A percentile compares a stretch with the other conserved stretches of the same genome.
phyloP scores from a whole-genome alignment of 2,329 filamentous ascomycete genomes.

The Sporothrix curviconia region DNA sequence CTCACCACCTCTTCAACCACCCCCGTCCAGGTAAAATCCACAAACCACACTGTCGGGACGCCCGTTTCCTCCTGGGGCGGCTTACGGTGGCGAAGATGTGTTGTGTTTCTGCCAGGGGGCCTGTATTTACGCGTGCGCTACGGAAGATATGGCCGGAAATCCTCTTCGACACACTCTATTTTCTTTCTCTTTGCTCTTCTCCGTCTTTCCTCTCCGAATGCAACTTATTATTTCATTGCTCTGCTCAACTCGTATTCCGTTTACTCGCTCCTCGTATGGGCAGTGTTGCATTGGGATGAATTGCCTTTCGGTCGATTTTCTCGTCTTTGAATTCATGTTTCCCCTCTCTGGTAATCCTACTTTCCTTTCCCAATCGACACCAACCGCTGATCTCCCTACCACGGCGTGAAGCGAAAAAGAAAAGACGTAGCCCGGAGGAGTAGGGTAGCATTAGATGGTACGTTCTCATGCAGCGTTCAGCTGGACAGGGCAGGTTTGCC shows the following conservation, averaged over 20 bases:
- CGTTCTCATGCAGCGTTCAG: background rate
- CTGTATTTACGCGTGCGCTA: background rate
- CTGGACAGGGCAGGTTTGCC: background rate
- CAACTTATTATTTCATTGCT: background rate
- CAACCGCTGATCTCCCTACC: background rate
- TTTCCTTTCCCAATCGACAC: background rate
- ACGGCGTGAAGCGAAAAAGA: background rate
- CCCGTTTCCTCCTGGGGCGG: background rate
- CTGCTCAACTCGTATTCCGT: background rate
- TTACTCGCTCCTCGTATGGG: background rate
- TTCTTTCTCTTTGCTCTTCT: background rate
- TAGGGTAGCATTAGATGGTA: background rate
- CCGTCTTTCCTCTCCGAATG: background rate
- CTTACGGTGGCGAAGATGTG: background rate
- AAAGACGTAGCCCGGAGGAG: background rate
- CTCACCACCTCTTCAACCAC: background rate
- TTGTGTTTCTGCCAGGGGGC: background rate
- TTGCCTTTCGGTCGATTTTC: background rate
- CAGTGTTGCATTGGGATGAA: background rate
- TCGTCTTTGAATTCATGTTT: background rate
- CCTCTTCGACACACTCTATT: background rate
- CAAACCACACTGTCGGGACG: slow-evolving; percentile 16
- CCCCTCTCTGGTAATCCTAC: background rate
- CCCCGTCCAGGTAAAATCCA: slow-evolving; percentile 5
- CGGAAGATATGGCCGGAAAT: background rate